Evolutionary conservation across 495 filamentous ascomycete species (phyloP).

Genomic region (Peziza echinospora): DNA sequence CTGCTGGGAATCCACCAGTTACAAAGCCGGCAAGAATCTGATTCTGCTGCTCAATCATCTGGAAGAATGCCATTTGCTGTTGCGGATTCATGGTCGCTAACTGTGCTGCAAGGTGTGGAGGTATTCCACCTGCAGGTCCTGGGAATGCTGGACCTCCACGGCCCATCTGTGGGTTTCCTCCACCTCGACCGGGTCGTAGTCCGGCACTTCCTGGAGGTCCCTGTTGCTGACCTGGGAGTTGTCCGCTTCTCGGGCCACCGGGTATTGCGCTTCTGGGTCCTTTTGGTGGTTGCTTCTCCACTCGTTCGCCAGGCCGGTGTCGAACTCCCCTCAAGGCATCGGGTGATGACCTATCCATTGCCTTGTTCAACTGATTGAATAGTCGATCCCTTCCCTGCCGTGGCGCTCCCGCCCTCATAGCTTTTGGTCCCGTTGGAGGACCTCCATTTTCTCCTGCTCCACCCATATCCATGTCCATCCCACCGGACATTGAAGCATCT

Average conservation of each 20-base stretch:
- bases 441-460: constrained; percentile 23
- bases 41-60: constrained; percentile 76
- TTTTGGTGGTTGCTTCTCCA: constrained; percentile 51
- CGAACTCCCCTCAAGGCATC: constrained; percentile 62
- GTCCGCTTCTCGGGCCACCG: constrained; percentile 26
- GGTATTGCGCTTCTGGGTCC: constrained; percentile 36
- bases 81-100: constrained; percentile 32
- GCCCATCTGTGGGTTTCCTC: constrained; percentile 7
- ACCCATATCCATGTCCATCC: constrained; percentile 36
- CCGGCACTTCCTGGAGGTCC: not conserved
- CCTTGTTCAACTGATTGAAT: constrained; percentile 67
- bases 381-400: constrained; percentile 47
- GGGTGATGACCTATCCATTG: constrained; percentile 59
- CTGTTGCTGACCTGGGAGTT: not conserved
- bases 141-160: constrained; percentile 19
- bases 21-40: constrained; percentile 57
- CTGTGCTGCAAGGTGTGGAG: constrained; percentile 10
- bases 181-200: not conserved
- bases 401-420: constrained; percentile 51
- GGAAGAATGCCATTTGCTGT: constrained; percentile 58
- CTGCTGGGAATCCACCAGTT: not conserved
- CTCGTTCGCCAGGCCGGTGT: constrained; percentile 48
- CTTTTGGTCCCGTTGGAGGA: constrained; percentile 69
- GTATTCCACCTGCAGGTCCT: constrained; percentile 16
- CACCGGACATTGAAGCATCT: constrained; percentile 57